Evolutionary conservation across 179 eudicot genomes (phyloP).

Genomic region (Silene coronaria): DNA sequence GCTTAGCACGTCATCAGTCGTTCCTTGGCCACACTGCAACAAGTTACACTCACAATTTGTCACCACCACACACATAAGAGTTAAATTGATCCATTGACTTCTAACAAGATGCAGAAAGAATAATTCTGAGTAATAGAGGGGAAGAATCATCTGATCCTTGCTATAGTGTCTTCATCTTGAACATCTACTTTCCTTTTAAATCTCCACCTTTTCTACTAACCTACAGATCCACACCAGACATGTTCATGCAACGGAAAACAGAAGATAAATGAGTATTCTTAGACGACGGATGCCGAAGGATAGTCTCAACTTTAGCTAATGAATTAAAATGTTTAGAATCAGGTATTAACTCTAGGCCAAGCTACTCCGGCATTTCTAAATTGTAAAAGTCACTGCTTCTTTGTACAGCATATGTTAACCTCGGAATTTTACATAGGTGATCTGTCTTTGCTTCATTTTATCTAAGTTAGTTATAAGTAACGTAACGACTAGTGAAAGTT

Average conservation of each 20-base stretch:
- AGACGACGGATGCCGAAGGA: not conserved
- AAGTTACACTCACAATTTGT: slow-evolving; percentile 17
- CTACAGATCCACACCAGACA: slow-evolving; percentile 34
- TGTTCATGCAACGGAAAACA: slow-evolving; percentile 7
- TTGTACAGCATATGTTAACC: not conserved
- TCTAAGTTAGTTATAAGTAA: not conserved
- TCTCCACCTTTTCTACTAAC: slow-evolving; percentile 49
- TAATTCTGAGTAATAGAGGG: slow-evolving; percentile 13
- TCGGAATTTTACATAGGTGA: not conserved
- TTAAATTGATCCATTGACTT: not conserved
- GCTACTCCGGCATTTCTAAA: not conserved
- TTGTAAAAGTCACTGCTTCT: not conserved
- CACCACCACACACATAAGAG: slow-evolving; percentile 4
- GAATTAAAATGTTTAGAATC: not conserved
- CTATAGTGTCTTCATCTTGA: slow-evolving; percentile 39
- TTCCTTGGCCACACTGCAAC: slow-evolving; percentile 93
- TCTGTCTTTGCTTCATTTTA: not conserved
- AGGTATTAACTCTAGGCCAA: not conserved
- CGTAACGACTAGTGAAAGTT: not conserved
- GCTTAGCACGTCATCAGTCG: slow-evolving; percentile 88
- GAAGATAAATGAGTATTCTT: not conserved
- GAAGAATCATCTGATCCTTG: slow-evolving; percentile 31
- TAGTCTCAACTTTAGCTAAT: not conserved
- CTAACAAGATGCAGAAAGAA: slow-evolving; percentile 6
- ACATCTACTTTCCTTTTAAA: slow-evolving; percentile 35